A percentile compares a stretch with the other conserved stretches of the same genome.
Evolutionary conservation across 2,329 filamentous ascomycete genomes (phyloP).

Genomic region (Fusarium goolgardi): DNA sequence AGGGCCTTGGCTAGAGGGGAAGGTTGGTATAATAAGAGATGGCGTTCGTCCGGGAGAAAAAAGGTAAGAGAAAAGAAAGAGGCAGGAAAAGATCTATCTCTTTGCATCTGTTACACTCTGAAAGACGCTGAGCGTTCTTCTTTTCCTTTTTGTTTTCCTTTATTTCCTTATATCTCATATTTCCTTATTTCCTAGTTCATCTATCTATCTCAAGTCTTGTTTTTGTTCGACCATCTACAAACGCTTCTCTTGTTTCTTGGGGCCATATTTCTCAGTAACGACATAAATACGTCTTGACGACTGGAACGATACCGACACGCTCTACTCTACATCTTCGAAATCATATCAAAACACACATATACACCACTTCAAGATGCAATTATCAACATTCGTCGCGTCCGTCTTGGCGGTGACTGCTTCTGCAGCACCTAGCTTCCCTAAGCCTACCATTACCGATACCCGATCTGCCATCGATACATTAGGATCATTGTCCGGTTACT

Average conservation of each 20-base stretch:
- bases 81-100: slow-evolving; percentile 38
- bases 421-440: slow-evolving; percentile 58
- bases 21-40: slow-evolving; percentile 47
- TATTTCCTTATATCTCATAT: slow-evolving; percentile 41
- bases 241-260: slow-evolving; percentile 24
- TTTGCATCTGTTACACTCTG: slow-evolving; percentile 35
- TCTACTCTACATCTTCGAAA: slow-evolving; percentile 4
- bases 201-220: slow-evolving; percentile 19
- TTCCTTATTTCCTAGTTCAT: slow-evolving; percentile 44
- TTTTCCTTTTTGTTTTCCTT: slow-evolving; percentile 25
- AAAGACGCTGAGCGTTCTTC: slow-evolving; percentile 39
- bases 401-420: slow-evolving; percentile 60
- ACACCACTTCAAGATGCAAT: slow-evolving; percentile 59
- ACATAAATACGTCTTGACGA: slow-evolving; percentile 24
- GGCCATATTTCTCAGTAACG: slow-evolving; percentile 31
- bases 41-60: slow-evolving; percentile 23
- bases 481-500: slow-evolving; percentile 68
- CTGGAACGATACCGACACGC: slow-evolving; percentile 26
- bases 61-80: slow-evolving; percentile 28
- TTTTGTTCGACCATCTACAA: slow-evolving; percentile 25
- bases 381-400: slow-evolving; percentile 60
- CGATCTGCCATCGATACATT: slow-evolving; percentile 55
- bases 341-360: slow-evolving; percentile 11
- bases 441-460: slow-evolving; percentile 52
- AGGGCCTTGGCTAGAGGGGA: slow-evolving; percentile 14